Evolutionary conservation across 495 filamentous ascomycete genomes (phyloP).

Genomic region (Daldinia caldariorum): DNA sequence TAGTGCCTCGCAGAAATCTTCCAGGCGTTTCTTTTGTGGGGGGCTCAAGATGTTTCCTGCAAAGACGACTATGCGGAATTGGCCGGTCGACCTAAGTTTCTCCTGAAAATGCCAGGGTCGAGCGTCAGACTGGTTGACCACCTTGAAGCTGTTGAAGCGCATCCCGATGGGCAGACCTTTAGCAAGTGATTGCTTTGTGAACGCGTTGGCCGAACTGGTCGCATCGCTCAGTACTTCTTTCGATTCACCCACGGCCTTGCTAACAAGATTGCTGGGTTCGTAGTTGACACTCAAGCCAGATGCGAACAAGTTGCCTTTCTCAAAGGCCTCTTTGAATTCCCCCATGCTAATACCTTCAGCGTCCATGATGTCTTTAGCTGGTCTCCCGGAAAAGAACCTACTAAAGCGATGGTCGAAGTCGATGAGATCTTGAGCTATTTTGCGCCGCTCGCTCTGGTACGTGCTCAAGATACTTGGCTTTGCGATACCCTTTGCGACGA

Average conservation of each 20-base stretch:
- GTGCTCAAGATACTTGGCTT: conserved; percentile 68
- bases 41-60: conserved; percentile 64
- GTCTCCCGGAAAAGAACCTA: conserved; percentile 55
- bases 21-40: conserved; percentile 57
- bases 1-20: conserved; percentile 56
- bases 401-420: conserved; percentile 73
- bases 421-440: conserved; percentile 77
- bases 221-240: conserved; percentile 65
- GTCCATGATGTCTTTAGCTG: conserved; percentile 57
- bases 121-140: conserved; percentile 68
- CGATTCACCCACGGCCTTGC: conserved; percentile 27
- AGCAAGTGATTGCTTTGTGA: conserved; percentile 42
- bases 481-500: conserved; percentile 64
- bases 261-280: conserved; percentile 36
- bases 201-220: conserved; percentile 49
- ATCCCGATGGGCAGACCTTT: conserved; percentile 64
- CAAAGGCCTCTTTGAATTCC: conserved; percentile 57
- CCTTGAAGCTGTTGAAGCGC: conserved; percentile 67
- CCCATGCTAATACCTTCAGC: conserved; percentile 57
- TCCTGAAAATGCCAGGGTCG: conserved; percentile 66
- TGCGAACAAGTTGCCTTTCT: conserved; percentile 45
- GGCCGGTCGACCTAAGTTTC: conserved; percentile 62
- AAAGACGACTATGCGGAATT: conserved; percentile 73
- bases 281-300: conserved; percentile 46
- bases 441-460: conserved; percentile 74